A percentile compares a stretch with the other conserved stretches of the same genome.
phyloP scores from a whole-genome alignment of 208 protist species.

The Leishmania guyanensis region DNA sequence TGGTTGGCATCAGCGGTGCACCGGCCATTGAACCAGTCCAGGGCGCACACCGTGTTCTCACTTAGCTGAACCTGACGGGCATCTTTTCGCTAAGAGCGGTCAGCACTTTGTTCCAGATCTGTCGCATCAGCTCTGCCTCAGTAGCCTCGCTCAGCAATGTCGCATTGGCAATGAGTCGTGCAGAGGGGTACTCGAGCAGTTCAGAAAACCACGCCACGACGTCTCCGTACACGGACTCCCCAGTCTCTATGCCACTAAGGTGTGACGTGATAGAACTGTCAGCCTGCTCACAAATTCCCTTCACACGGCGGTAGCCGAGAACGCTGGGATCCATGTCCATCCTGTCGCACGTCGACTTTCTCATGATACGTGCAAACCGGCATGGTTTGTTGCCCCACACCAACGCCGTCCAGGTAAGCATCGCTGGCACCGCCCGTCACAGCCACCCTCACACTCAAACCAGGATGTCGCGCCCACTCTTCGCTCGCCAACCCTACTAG shows the following conservation, averaged over 20 bases:
- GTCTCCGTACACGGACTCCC: conserved; percentile 63
- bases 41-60: conserved; percentile 31
- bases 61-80: conserved; percentile 25
- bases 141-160: conserved; percentile 29
- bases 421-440: conserved; percentile 62
- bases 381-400: conserved; percentile 47
- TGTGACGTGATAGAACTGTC: conserved; percentile 58
- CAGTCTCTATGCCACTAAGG: conserved; percentile 59
- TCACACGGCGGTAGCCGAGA: conserved; percentile 34
- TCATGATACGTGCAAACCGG: conserved; percentile 63
- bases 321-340: conserved; percentile 45
- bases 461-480: conserved; percentile 46
- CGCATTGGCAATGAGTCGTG: conserved; percentile 33
- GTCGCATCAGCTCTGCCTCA: conserved; percentile 32
- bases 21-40: conserved; percentile 73
- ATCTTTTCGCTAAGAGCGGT: conserved; percentile 24
- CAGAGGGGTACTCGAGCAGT: conserved; percentile 43
- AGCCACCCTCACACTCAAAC: conserved; percentile 38
- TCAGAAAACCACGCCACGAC: conserved; percentile 65
- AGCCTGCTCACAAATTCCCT: conserved; percentile 64
- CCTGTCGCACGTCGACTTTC: conserved; percentile 73
- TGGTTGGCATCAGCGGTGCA: conserved; percentile 63
- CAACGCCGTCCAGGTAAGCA: conserved; percentile 57
- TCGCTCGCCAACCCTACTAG: conserved; percentile 42
- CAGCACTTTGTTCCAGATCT: conserved; percentile 42